Conservation (phyloP, 306 rosid genomes). For the Castanospermum australe region DNA sequence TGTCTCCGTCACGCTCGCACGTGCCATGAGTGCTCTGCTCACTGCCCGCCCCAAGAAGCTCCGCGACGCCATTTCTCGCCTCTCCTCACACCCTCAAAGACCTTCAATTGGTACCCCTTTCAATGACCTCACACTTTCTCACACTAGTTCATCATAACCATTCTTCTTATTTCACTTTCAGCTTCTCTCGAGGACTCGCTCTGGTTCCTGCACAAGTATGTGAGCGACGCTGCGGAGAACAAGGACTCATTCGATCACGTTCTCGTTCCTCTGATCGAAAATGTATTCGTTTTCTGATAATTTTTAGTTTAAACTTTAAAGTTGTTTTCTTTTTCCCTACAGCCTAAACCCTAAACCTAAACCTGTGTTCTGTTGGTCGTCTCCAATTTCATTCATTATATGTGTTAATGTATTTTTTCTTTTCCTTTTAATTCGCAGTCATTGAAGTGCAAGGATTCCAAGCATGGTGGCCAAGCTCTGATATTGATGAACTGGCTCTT, state of each 20-base stretch:
- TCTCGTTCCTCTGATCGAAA: slow-evolving; percentile 73
- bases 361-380: not conserved
- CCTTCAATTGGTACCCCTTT: slow-evolving; percentile 35
- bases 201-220: slow-evolving; percentile 68
- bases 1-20: slow-evolving; percentile 65
- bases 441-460: slow-evolving; percentile 59
- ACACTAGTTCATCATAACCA: not conserved
- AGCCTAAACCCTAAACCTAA: no score
- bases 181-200: slow-evolving; percentile 70
- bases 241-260: slow-evolving; percentile 45
- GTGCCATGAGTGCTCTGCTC: slow-evolving; percentile 62
- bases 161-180: not conserved
- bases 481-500: slow-evolving; percentile 79
- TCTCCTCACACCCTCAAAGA: slow-evolving; percentile 35
- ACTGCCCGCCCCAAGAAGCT: slow-evolving; percentile 68
- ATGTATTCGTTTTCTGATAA: slow-evolving; percentile 35
- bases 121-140: not conserved
- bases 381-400: not conserved
- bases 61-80: slow-evolving; percentile 60
- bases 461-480: slow-evolving; percentile 67
- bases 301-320: not conserved
- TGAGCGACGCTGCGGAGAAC: slow-evolving; percentile 52
- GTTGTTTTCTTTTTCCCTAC: not conserved
- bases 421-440: slow-evolving; percentile 27
- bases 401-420: not conserved